A percentile compares a stretch with the other conserved stretches of the same genome.
phyloP scores from a whole-genome alignment of 306 rosid genomes.

The Chamaecrista fasciculata region DNA sequence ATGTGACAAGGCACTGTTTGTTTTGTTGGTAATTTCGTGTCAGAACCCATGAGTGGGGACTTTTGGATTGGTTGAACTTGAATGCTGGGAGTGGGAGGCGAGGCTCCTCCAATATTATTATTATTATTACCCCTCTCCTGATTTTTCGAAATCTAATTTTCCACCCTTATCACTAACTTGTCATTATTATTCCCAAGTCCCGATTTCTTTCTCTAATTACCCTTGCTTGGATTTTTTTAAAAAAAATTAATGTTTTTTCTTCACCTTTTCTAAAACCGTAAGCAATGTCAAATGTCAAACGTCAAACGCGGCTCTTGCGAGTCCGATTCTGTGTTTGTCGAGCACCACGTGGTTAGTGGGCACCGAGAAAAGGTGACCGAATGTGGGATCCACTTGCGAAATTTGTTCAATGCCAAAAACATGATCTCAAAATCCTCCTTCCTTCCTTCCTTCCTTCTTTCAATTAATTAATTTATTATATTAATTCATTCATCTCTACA shows the following conservation, averaged over 20 bases:
- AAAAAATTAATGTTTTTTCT: too few species aligned
- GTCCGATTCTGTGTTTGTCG: slow-evolving; percentile 40
- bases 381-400: slow-evolving; percentile 51
- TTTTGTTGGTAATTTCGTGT: slow-evolving; percentile 39
- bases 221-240: too few species aligned
- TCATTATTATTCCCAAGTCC: too few species aligned
- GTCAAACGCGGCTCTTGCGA: slow-evolving; percentile 49
- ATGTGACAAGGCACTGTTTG: slow-evolving; percentile 46
- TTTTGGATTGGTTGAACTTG: slow-evolving; percentile 1
- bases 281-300: slow-evolving; percentile 27
- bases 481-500: too few species aligned
- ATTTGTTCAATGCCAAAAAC: slow-evolving; percentile 47
- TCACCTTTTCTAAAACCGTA: neutral
- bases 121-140: neutral
- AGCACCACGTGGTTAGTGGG: slow-evolving; percentile 84
- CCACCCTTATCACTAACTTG: too few species aligned
- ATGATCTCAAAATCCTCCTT: slow-evolving; percentile 16
- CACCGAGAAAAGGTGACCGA: slow-evolving; percentile 31
- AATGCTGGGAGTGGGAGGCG: neutral
- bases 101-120: neutral
- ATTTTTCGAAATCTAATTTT: too few species aligned
- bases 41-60: slow-evolving; percentile 22
- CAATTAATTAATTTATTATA: too few species aligned
- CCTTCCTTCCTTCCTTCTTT: too few species aligned
- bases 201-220: too few species aligned